Evolutionary conservation across 163 green algal genomes (phyloP).

Genomic region (Scenedesmus sp.): DNA sequence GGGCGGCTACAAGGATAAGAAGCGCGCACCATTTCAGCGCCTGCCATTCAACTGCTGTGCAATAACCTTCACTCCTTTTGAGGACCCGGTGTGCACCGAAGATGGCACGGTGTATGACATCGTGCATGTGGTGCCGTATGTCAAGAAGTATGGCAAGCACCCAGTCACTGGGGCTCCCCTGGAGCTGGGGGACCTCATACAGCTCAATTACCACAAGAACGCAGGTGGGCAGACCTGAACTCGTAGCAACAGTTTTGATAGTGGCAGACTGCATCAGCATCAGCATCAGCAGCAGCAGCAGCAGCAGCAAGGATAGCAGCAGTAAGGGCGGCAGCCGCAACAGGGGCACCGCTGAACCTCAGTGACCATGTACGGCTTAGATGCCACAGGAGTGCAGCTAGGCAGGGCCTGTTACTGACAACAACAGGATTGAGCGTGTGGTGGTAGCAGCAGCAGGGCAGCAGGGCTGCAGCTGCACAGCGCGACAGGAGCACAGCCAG

Average conservation of each 20-base stretch:
- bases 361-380: conserved; percentile 92
- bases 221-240: conserved; percentile 12
- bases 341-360: conserved; percentile 85
- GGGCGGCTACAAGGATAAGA: conserved; percentile 83
- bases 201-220: conserved; percentile 97
- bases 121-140: conserved; percentile 90
- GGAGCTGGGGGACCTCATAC: conserved; percentile 90
- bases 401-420: neutral
- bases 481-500: too few relatives aligned
- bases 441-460: neutral
- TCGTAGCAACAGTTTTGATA: neutral
- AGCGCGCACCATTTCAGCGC: conserved; percentile 78
- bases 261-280: neutral
- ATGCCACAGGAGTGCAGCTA: conserved; percentile 90
- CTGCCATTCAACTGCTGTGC: conserved; percentile 98
- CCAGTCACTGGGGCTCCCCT: conserved; percentile 90
- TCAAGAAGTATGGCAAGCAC: conserved; percentile 90
- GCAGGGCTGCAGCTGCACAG: neutral
- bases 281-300: conserved; percentile 1
- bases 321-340: conserved; percentile 67
- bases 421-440: too few relatives aligned
- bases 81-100: conserved; percentile 92
- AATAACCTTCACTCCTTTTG: conserved; percentile 96
- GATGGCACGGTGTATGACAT: conserved; percentile 94
- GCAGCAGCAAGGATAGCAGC: neutral